Evolutionary conservation across 441 rosid species (phyloP), one percentile per base, ranked within the genome.

Genomic region (Adansonia grandidieri): DNA sequence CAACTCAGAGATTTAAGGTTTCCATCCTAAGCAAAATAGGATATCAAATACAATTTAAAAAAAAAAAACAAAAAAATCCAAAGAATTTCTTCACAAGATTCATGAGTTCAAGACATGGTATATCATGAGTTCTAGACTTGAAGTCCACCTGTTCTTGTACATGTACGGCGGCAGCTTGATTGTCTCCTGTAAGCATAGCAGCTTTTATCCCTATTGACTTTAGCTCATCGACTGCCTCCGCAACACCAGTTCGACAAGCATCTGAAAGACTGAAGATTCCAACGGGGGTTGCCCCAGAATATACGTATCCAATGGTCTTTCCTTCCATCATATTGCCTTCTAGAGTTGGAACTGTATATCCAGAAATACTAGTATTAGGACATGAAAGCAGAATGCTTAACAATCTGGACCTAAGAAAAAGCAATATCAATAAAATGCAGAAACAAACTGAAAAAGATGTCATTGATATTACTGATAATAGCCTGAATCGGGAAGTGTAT

Each of bases 171-270:
- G 91, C 84, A 1, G 80, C 90, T 80, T 88, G 84, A 81, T 85
- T 85, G 82, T 96, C 99, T 78, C 99, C 99, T 0, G 98, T 94
- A 40, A 96, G 90, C 95, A 96, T 93, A 8, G 89, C 96, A 2
- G 93, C 83, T 83, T 80, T 91, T 57, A 96, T 87, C 14, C 84
- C 87, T 57, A 93, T 22, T 44, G 79, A 82, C 69, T 91, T 91
- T 8, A 96, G 89, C 50, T 90, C 85, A 8, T 61, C 44, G 22
- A 94, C 68, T 9, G 98, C 98, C 75, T 91, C 92, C 47, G 76
- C 74, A 22, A 80, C 97, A 37, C 99, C 97, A 0, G 94, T 86
- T 69, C 98, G 86, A 79, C 98, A 93, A 44, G 85, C 86, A 83
- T 96, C 99, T 0, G 96, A 94, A 45, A 94, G 87, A 70, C 84